Percentiles rank a stretch among this genome's conserved stretches.
phyloP scores from a whole-genome alignment of 129 eudicot species.

The Daucus carota region DNA sequence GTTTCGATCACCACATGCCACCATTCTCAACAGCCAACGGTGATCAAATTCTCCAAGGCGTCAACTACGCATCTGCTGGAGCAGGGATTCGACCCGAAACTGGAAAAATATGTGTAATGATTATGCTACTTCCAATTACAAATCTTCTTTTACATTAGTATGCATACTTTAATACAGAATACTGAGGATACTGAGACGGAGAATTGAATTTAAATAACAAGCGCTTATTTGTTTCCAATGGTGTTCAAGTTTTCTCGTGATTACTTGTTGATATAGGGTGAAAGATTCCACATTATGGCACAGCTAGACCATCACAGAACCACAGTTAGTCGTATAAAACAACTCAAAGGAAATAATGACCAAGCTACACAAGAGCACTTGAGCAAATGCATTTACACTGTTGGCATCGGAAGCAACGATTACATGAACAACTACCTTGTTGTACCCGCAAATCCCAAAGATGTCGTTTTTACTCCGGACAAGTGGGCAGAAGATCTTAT shows the following conservation, averaged over 20 bases:
- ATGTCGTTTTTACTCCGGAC: slow-evolving; percentile 29
- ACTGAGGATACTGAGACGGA: too few species aligned
- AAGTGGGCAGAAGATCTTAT: slow-evolving; percentile 33
- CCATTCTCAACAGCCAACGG: slow-evolving; percentile 23
- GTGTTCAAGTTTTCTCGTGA: not conserved
- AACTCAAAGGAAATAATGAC: slow-evolving; percentile 20
- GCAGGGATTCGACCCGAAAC: slow-evolving; percentile 34
- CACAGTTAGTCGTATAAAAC: slow-evolving; percentile 18
- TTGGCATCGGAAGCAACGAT: slow-evolving; percentile 60
- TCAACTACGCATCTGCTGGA: slow-evolving; percentile 33
- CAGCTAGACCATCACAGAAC: slow-evolving; percentile 34
- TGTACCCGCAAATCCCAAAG: slow-evolving; percentile 20
- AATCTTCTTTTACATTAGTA: not conserved
- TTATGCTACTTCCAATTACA: not conserved
- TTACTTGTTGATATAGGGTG: slow-evolving; percentile 30
- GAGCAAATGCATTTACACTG: slow-evolving; percentile 38
- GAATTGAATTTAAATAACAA: not conserved
- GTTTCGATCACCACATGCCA: slow-evolving; percentile 22
- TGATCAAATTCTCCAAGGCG: slow-evolving; percentile 20
- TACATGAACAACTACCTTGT: slow-evolving; percentile 56
- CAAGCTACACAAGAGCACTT: slow-evolving; percentile 26
- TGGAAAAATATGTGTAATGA: slow-evolving; percentile 16
- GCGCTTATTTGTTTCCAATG: not conserved
- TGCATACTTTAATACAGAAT: too few species aligned
- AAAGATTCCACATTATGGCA: slow-evolving; percentile 22